Base-by-base conservation (phyloP, 2,329 filamentous ascomycete species). In the Fonsecaea pedrosoi region DNA sequence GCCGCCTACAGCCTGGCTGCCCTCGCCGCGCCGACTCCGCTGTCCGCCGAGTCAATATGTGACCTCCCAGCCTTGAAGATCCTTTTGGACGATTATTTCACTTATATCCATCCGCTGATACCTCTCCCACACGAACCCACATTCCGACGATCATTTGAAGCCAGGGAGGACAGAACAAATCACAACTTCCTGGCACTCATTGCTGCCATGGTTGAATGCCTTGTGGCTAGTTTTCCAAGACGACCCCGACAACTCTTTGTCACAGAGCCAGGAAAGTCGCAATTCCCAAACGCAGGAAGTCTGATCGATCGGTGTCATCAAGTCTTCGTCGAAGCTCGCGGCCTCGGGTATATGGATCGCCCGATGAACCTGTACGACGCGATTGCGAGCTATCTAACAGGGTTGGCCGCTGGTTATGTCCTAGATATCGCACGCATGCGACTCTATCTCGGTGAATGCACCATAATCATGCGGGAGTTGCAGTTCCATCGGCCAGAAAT, bases 1-100 rank as follows among this genome's bases (percentile, higher is more conserved):
- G 83, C 83, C 50, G 83, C 83, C 38, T 83, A 85, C 64, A 83
- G 83, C 37, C 79, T 85, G 25, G 82, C 83, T 35, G 80, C 83
- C 56, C 80, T 85, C 48, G 78, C 82, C 67, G 78, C 80, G 4
- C 78, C 82, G 18, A 74, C 74, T 21, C 78, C 80, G 50, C 76
- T 85, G 9, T 86, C 85, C 3, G 84, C 77, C 60, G 81, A 83
- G 69, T 77, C 79, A 3, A 83, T 83, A 55, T 82, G 81, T 67
- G 76, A 80, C 4, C 59, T 81, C 21, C 70, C 75, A 13, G 79
- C 79, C 0, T 70, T 82, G 50, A 75, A 77, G 59, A 71, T 79
- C 6, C 72, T 83, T 3, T 67, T 83, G 12, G 80, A 82, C 68
- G 81, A 83, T 71, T 83, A 78, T 63, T 83, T 83, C 63, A 80